Base-by-base conservation (phyloP, 2,329 filamentous ascomycete species). In the Neocatenulostroma microsporum region DNA sequence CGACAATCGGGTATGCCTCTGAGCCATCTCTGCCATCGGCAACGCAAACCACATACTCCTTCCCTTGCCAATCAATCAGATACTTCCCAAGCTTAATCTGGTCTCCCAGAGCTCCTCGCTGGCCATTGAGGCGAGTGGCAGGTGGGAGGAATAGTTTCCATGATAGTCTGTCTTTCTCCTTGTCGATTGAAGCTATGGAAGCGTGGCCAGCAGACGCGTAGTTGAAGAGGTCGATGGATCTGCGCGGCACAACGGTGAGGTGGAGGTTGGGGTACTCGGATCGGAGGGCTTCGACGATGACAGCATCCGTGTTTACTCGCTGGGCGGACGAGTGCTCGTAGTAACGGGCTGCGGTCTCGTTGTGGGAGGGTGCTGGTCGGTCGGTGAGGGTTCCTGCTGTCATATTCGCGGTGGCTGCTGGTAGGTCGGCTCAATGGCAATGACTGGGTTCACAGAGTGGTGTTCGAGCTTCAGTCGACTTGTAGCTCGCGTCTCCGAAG, bases 201-300 rank as follows among this genome's bases (percentile, higher is more conserved):
- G 63, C 64, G 36, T 61, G 52, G 38, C 66, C 66, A 6, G 65
- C 60, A 10, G 50, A 47, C 18, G 66, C 66, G 48, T 62, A 69
- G 9, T 50, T 55, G 37, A 67, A 51, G 20, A 69, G 62, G 42
- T 64, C 54, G 46, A 57, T 54, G 26, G 34, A 40, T 23, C 36
- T 36, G 20, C 39, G 36, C 4, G 66, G 65, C 2, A 57, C 53
- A 23, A 67, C 52, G 24, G 62, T 58, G 26, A 69, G 57, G 39
- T 67, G 62, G 14, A 68, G 61, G 20, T 66, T 41, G 11, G 64
- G 63, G 36, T 68, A 68, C 36, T 69, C 64, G 14, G 50, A 55
- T 31, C 64, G 64, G 8, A 69, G 53, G n/a, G 64, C 58, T 40
- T 66, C 60, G 31, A 64, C 56, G 15, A 69, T 45, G 19, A 69